A percentile compares a stretch with the other conserved stretches of the same genome.
Conservation (phyloP, 1,284 basidiomycete genomes). For the Austroboletus niveus region DNA sequence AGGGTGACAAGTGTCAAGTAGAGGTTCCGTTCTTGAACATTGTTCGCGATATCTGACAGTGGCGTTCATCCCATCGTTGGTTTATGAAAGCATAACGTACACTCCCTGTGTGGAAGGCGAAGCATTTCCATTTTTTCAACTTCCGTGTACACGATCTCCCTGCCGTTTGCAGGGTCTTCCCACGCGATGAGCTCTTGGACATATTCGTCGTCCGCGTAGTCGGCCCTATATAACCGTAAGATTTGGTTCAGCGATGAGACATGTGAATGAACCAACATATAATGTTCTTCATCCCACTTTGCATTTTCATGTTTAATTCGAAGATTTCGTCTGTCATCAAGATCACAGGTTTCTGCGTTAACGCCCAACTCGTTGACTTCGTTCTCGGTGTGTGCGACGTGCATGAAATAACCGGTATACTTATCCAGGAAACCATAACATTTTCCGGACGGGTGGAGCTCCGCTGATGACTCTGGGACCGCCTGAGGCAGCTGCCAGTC, state of each 20-base stretch:
- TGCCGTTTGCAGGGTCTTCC: slow-evolving; percentile 48
- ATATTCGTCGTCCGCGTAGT: slow-evolving; percentile 70
- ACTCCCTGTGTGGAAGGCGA: slow-evolving; percentile 73
- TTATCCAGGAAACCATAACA: slow-evolving; percentile 73
- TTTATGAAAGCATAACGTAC: slow-evolving; percentile 41
- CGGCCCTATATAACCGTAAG: slow-evolving; percentile 52
- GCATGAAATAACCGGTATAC: slow-evolving; percentile 70
- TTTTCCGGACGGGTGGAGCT: slow-evolving; percentile 41
- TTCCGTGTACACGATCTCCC: slow-evolving; percentile 57
- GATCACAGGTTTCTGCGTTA: slow-evolving; percentile 54
- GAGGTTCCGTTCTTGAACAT: slow-evolving; percentile 52
- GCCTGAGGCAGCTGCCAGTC: slow-evolving; percentile 75
- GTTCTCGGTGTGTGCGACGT: slow-evolving; percentile 69
- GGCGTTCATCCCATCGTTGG: background rate
- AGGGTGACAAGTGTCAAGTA: slow-evolving; percentile 68
- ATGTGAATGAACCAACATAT: slow-evolving; percentile 52
- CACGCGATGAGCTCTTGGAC: slow-evolving; percentile 68
- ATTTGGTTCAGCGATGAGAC: background rate
- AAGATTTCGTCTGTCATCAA: slow-evolving; percentile 44
- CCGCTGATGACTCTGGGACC: slow-evolving; percentile 41
- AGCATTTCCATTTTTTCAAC: slow-evolving; percentile 68
- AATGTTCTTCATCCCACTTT: slow-evolving; percentile 81
- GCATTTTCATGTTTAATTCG: slow-evolving; percentile 60
- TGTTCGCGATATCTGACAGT: slow-evolving; percentile 55
- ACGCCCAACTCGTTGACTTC: slow-evolving; percentile 74